phyloP scores from a whole-genome alignment of 2,329 filamentous ascomycete genomes.

The Botryotinia globosa region DNA sequence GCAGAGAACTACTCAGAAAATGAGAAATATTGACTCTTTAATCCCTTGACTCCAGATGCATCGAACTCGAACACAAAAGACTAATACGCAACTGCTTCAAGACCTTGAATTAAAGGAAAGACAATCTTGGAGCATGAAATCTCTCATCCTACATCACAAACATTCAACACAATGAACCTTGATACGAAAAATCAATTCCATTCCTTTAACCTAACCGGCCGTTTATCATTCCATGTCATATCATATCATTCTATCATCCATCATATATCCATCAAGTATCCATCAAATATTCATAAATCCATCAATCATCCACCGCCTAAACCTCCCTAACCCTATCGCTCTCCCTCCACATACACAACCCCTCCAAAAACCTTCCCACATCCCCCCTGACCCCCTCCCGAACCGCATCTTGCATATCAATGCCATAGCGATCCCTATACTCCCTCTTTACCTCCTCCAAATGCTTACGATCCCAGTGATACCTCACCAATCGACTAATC shows the following conservation, averaged over 20 bases:
- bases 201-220: background rate
- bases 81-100: too few species aligned
- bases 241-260: background rate
- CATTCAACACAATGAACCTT: too few species aligned
- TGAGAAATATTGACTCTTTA: too few species aligned
- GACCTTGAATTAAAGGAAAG: too few species aligned
- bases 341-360: constrained; percentile 62
- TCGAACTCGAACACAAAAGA: too few species aligned
- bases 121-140: too few species aligned
- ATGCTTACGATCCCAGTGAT: constrained; percentile 89
- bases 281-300: background rate
- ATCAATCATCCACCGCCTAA: background rate
- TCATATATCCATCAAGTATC: background rate
- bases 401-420: constrained; percentile 73
- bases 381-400: constrained; percentile 72
- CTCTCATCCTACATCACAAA: too few species aligned
- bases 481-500: constrained; percentile 79
- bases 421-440: constrained; percentile 74
- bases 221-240: background rate
- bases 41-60: too few species aligned
- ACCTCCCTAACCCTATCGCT: constrained; percentile 56
- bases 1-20: too few species aligned
- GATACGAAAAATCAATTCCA: background rate
- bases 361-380: constrained; percentile 73
- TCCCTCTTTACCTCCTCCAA: constrained; percentile 75